These are phyloP conservation scores for Fragilaria crotonensis DNA, from an alignment of 108 stramenopile species.

Conservation along the genomic window DNA sequence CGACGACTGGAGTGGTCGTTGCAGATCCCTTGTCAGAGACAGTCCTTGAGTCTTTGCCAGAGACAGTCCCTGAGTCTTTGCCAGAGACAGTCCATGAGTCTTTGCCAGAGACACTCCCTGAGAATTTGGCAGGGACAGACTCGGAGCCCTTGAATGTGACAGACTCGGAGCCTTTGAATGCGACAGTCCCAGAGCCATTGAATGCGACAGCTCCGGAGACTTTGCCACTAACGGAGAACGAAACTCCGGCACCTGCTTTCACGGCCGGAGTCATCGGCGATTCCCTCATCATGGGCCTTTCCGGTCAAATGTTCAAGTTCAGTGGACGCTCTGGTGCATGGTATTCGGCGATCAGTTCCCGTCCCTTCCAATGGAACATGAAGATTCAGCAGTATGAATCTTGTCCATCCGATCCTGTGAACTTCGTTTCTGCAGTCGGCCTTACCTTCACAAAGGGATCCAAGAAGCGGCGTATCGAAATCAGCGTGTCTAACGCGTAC, in stretches of 20 bases:
- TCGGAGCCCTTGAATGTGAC: too few species aligned
- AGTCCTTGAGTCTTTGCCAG: too few species aligned
- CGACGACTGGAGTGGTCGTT: too few species aligned
- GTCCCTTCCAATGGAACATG: background rate
- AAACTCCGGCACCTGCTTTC: background rate
- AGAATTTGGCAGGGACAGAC: too few species aligned
- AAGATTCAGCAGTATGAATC: background rate
- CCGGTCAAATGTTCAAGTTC: conserved; percentile 1
- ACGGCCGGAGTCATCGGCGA: background rate
- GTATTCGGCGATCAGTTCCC: background rate
- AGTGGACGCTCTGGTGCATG: background rate
- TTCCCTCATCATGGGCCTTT: conserved; percentile 1
- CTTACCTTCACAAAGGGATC: too few species aligned
- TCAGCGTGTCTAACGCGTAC: background rate
- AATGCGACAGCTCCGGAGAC: too few species aligned
- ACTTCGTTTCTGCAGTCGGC: background rate
- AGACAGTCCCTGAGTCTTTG: too few species aligned
- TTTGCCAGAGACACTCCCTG: too few species aligned
- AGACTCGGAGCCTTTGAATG: too few species aligned
- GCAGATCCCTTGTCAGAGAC: too few species aligned
- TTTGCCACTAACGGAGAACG: background rate
- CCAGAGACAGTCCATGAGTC: too few species aligned
- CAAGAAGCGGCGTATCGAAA: background rate
- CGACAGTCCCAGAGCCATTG: too few species aligned
- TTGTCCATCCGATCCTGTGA: background rate